phyloP scores from a whole-genome alignment of 2,329 filamentous ascomycete genomes.

The Hypocreales sp. region DNA sequence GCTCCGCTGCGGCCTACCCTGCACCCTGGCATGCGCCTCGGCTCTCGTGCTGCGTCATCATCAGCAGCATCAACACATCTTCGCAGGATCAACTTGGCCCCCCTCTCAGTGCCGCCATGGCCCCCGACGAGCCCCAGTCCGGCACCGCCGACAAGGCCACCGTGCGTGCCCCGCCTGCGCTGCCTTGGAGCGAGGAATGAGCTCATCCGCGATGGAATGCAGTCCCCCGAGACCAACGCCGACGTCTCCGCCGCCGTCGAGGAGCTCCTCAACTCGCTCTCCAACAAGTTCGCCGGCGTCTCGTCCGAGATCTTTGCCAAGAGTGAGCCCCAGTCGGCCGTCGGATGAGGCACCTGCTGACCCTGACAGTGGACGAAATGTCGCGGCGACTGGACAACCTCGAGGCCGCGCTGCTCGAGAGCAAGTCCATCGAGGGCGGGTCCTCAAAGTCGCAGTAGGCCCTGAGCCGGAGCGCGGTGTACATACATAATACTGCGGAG shows the following conservation, averaged over 20 bases:
- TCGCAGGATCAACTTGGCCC: not conserved
- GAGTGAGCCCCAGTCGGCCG: constrained; percentile 50
- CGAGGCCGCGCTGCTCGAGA: constrained; percentile 53
- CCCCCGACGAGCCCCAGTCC: constrained; percentile 20
- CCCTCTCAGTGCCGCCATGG: constrained; percentile 13
- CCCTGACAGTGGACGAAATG: constrained; percentile 92
- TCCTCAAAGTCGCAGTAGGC: constrained; percentile 17
- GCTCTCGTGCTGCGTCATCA: too few relatives aligned
- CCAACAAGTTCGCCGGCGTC: constrained; percentile 70
- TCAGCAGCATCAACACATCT: too few relatives aligned
- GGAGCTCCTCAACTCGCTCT: constrained; percentile 70
- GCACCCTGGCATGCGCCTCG: too few relatives aligned
- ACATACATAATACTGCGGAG: too few relatives aligned
- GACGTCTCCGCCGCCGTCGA: constrained; percentile 71
- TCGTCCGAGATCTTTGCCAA: constrained; percentile 81
- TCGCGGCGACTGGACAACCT: constrained; percentile 70
- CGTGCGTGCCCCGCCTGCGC: constrained; percentile 13
- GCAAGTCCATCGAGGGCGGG: constrained; percentile 22
- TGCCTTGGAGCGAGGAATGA: too few relatives aligned
- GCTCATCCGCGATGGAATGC: too few relatives aligned
- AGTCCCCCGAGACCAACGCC: too few relatives aligned
- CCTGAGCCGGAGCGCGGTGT: too few relatives aligned
- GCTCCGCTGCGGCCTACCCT: too few relatives aligned
- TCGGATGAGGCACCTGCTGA: too few relatives aligned
- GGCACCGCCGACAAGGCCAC: constrained; percentile 15